phyloP scores from a whole-genome alignment of 2,329 filamentous ascomycete genomes.

The Chrysosporium queenslandicum region DNA sequence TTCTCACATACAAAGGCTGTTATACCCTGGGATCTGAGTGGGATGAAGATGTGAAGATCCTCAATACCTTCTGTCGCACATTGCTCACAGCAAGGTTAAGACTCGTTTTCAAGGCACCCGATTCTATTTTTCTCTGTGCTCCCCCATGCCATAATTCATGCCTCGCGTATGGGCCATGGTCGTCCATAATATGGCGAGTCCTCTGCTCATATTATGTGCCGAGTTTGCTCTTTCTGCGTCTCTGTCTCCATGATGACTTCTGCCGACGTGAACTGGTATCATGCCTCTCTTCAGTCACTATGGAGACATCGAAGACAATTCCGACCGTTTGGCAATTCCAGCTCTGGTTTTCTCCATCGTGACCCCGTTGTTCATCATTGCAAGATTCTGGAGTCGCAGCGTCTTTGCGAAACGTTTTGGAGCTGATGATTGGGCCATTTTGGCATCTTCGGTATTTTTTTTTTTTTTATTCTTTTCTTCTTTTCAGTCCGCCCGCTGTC shows the following conservation, averaged over 20 bases:
- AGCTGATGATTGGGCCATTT: constrained; percentile 24
- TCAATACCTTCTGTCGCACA: background rate
- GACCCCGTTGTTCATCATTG: constrained; percentile 18
- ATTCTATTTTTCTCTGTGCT: constrained; percentile 1
- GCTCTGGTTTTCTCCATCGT: constrained; percentile 20
- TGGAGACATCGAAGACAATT: constrained; percentile 20
- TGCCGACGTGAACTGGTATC: background rate
- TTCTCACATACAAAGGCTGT: background rate
- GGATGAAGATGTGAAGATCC: background rate
- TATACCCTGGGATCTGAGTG: background rate
- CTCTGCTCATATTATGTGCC: background rate
- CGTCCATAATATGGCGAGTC: background rate
- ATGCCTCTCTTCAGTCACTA: constrained; percentile 22
- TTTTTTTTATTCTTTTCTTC: background rate
- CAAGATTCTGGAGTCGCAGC: constrained; percentile 16
- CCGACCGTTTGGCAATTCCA: constrained; percentile 16
- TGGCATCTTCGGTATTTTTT: constrained; percentile 18
- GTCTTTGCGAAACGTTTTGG: constrained; percentile 18
- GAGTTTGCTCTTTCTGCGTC: background rate
- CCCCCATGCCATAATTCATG: background rate
- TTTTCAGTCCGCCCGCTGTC: background rate
- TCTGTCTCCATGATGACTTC: background rate
- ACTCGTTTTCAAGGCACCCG: background rate
- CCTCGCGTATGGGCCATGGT: background rate
- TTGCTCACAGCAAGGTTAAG: background rate